phyloP scores from a whole-genome alignment of 345 rosid species.

The Pelargonium nanum region DNA sequence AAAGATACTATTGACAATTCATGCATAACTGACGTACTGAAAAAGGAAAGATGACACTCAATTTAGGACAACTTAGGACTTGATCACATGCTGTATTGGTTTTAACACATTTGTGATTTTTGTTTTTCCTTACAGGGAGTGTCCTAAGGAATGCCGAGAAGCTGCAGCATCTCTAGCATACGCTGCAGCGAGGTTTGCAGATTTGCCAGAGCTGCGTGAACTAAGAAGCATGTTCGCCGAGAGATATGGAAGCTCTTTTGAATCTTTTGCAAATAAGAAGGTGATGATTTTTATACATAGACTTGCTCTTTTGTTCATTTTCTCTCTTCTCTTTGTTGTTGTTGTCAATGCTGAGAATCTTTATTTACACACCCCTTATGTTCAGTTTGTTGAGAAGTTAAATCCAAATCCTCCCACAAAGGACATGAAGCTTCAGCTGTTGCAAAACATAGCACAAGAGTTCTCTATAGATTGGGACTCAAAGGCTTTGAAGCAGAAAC shows the following conservation, averaged over 20 bases:
- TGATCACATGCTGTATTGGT: not conserved
- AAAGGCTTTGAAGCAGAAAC: constrained; percentile 36
- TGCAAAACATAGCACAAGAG: constrained; percentile 48
- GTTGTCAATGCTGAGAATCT: no score
- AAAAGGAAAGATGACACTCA: constrained; percentile 45
- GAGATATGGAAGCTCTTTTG: constrained; percentile 46
- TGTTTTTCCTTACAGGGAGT: constrained; percentile 23
- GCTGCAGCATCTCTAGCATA: constrained; percentile 52
- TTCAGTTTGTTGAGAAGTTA: constrained; percentile 40
- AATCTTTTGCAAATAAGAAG: constrained; percentile 36
- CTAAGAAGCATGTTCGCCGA: constrained; percentile 49
- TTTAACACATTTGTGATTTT: not conserved
- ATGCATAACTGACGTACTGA: no score
- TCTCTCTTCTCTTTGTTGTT: no score
- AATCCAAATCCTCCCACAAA: constrained; percentile 29
- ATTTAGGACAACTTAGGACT: not conserved
- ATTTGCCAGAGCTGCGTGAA: constrained; percentile 64
- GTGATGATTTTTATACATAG: no score
- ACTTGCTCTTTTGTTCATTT: no score
- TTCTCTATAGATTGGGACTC: constrained; percentile 47
- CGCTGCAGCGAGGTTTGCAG: constrained; percentile 76
- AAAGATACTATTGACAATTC: no score
- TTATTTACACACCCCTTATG: no score
- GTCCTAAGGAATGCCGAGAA: constrained; percentile 65
- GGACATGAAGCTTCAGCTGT: constrained; percentile 46